Percentiles rank a stretch among this genome's conserved stretches.
Conservation (phyloP, 2,329 filamentous ascomycete species). For the Eurotiales sp. region DNA sequence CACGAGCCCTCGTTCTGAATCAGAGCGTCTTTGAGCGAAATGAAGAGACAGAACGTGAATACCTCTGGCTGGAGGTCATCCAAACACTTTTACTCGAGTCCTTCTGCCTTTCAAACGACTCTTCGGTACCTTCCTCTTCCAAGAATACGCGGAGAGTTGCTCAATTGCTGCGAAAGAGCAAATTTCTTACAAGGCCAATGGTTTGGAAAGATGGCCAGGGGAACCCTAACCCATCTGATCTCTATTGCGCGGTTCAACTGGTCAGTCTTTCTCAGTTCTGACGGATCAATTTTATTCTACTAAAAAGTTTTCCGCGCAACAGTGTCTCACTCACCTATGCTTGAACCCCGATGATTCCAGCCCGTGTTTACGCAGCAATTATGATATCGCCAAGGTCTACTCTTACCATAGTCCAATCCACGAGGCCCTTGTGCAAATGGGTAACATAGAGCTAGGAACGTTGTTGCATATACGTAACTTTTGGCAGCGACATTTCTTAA, state of each 20-base stretch:
- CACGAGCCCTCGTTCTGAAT: constrained; percentile 31
- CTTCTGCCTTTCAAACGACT: constrained; percentile 10
- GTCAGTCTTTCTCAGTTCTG: constrained; percentile 18
- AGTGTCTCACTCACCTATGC: constrained; percentile 32
- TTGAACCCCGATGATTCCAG: constrained; percentile 25
- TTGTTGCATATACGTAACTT: constrained; percentile 41
- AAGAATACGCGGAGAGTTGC: constrained; percentile 23
- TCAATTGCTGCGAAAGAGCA: constrained; percentile 16
- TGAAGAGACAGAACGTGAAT: constrained; percentile 22
- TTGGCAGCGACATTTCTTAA: constrained; percentile 39
- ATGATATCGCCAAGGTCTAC: constrained; percentile 31
- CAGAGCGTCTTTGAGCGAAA: constrained; percentile 26
- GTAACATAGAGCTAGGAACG: constrained; percentile 25
- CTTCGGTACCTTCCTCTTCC: constrained; percentile 2
- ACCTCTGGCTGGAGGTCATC: constrained; percentile 30
- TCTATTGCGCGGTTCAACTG: constrained; percentile 29
- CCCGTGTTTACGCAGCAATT: constrained; percentile 27
- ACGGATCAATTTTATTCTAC: not conserved
- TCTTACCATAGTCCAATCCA: constrained; percentile 13
- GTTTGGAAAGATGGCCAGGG: constrained; percentile 15
- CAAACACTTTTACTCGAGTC: constrained; percentile 28
- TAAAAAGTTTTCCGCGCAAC: constrained; percentile 17
- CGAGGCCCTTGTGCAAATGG: constrained; percentile 18
- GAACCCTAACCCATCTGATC: constrained; percentile 17
- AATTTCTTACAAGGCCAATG: constrained; percentile 24